Evolutionary conservation across 352 stramenopile species (phyloP).

Genomic region (Phytophthora multivora): DNA sequence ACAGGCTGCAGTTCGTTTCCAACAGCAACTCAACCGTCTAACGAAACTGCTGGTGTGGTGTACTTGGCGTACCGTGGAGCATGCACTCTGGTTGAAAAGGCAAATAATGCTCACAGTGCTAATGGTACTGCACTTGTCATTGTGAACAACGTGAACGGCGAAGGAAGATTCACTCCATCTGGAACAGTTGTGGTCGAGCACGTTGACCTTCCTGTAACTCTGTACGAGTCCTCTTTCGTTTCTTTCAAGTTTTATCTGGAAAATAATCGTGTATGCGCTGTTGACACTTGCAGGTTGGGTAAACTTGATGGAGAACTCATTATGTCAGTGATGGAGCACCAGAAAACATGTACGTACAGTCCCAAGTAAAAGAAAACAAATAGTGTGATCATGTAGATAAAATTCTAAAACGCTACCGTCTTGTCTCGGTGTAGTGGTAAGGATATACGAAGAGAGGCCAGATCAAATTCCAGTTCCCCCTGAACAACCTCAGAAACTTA

Average conservation of each 20-base stretch:
- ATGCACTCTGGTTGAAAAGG: slow-evolving; percentile 78
- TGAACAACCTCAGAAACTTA: slow-evolving; percentile 38
- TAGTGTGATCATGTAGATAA: not conserved
- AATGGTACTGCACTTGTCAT: slow-evolving; percentile 50
- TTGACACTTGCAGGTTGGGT: slow-evolving; percentile 42
- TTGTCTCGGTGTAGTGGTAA: slow-evolving; percentile 12
- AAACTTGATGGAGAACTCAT: slow-evolving; percentile 71
- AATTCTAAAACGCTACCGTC: not conserved
- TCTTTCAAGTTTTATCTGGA: not conserved
- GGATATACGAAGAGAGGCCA: slow-evolving; percentile 37
- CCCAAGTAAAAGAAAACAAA: not conserved
- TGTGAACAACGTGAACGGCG: slow-evolving; percentile 69
- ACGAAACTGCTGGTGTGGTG: slow-evolving; percentile 15
- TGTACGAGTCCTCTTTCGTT: slow-evolving; percentile 38
- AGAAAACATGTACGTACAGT: slow-evolving; percentile 44
- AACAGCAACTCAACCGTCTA: slow-evolving; percentile 6
- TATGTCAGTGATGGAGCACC: slow-evolving; percentile 63
- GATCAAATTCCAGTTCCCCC: slow-evolving; percentile 32
- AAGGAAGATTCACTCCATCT: slow-evolving; percentile 54
- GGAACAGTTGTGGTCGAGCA: slow-evolving; percentile 32
- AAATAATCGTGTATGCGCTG: slow-evolving; percentile 1
- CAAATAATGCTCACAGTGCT: slow-evolving; percentile 36
- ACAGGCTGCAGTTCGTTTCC: slow-evolving; percentile 42
- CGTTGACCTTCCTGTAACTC: slow-evolving; percentile 54
- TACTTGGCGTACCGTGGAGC: slow-evolving; percentile 58